These are phyloP conservation scores for Nannochloropsis gaditana DNA, from an alignment of 108 stramenopile species.

Conservation along the genomic window DNA sequence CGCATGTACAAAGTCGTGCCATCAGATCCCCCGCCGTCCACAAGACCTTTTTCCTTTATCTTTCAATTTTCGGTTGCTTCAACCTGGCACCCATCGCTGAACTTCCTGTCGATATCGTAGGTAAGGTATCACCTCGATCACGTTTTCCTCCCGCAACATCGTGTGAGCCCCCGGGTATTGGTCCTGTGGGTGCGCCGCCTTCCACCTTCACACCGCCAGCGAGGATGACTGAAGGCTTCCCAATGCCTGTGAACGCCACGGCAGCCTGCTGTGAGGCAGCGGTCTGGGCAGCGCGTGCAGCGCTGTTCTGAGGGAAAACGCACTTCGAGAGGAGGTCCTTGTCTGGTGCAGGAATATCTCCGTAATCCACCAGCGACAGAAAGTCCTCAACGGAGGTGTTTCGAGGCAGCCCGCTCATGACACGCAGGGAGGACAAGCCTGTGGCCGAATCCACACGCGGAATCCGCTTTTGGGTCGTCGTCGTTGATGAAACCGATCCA, in stretches of 20 bases:
- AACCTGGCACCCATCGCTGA: no score
- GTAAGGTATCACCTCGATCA: no score
- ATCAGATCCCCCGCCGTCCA: no score
- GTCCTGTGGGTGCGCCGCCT: no score
- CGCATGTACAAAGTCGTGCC: no score
- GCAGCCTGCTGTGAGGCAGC: background rate
- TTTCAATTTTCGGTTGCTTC: no score
- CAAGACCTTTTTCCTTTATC: no score
- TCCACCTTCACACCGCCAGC: background rate
- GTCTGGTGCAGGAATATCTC: constrained; percentile 81
- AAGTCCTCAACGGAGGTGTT: constrained; percentile 80
- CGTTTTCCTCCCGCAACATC: no score
- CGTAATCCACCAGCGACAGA: constrained; percentile 69
- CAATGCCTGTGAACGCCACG: background rate
- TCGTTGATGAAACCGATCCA: background rate
- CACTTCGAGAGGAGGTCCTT: constrained; percentile 55
- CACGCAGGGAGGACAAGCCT: background rate
- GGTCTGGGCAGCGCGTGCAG: background rate
- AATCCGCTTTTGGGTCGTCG: background rate
- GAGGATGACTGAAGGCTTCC: background rate
- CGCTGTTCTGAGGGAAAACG: background rate
- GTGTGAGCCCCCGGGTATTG: no score
- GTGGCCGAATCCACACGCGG: constrained; percentile 9
- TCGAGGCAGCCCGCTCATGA: constrained; percentile 34
- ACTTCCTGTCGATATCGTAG: no score